Percentiles rank a stretch among this genome's conserved stretches.
Evolutionary conservation across 768 basidiomycete genomes (phyloP).

Genomic region (Leucosporidium yakuticum): DNA sequence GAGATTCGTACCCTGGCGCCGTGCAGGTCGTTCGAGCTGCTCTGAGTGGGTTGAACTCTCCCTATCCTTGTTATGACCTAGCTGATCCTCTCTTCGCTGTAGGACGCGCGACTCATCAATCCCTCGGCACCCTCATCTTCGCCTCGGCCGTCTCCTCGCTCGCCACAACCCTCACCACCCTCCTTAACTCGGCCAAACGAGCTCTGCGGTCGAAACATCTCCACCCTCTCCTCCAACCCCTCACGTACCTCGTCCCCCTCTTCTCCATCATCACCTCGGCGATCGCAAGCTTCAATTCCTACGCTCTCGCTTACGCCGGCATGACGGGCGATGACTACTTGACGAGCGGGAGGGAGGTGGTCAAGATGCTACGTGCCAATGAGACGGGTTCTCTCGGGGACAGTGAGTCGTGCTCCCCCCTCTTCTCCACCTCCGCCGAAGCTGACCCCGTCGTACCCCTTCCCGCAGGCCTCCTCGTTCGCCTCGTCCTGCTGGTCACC

Average conservation of each 20-base stretch:
- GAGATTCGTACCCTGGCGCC: conserved; percentile 11
- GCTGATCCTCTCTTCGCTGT: conserved; percentile 51
- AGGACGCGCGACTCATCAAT: conserved; percentile 70
- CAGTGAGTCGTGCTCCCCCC: conserved; percentile 10
- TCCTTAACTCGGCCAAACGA: conserved; percentile 40
- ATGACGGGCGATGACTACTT: conserved; percentile 68
- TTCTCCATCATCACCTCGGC: conserved; percentile 44
- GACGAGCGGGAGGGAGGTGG: conserved; percentile 54
- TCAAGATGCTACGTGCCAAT: conserved; percentile 55
- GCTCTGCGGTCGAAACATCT: conserved; percentile 21
- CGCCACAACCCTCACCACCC: conserved; percentile 56
- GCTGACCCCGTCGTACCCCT: conserved; percentile 32
- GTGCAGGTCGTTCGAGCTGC: conserved; percentile 21
- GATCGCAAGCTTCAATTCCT: conserved; percentile 56
- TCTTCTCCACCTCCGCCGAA: not conserved
- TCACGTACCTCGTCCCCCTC: conserved; percentile 41
- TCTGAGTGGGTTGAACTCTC: conserved; percentile 7
- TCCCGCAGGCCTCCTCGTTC: conserved; percentile 66
- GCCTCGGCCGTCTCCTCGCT: conserved; percentile 69
- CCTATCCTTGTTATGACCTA: not conserved
- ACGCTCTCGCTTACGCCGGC: conserved; percentile 66
- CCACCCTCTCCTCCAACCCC: conserved; percentile 40
- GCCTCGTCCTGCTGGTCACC: conserved; percentile 55
- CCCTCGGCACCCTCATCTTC: conserved; percentile 70
- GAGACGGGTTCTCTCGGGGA: conserved; percentile 46